A percentile compares a stretch with the other conserved stretches of the same genome.
Conservation (phyloP, 208 protist genomes). For the Trypanosoma mega region DNA sequence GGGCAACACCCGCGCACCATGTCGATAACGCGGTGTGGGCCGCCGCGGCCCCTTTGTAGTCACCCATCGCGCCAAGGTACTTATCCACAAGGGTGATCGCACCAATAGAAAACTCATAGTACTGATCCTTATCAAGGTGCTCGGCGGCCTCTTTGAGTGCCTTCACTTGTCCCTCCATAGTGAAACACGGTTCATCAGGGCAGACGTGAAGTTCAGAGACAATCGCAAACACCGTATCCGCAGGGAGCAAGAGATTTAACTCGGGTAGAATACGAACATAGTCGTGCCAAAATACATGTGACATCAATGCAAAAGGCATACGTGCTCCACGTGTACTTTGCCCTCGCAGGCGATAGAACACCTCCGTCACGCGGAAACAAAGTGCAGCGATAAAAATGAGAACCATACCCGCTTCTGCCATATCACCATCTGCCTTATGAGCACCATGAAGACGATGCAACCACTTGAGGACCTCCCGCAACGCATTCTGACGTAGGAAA, state of each 20-base stretch:
- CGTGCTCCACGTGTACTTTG: constrained; percentile 59
- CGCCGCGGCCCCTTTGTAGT: constrained; percentile 58
- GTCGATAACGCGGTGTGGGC: constrained; percentile 69
- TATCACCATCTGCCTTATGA: constrained; percentile 72
- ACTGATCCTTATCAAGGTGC: constrained; percentile 75
- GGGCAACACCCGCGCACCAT: constrained; percentile 66
- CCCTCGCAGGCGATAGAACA: constrained; percentile 82
- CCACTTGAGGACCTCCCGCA: constrained; percentile 83
- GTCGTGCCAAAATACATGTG: constrained; percentile 90
- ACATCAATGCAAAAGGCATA: constrained; percentile 70
- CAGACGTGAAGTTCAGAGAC: constrained; percentile 76
- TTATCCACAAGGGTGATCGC: constrained; percentile 64
- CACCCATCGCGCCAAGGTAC: constrained; percentile 49
- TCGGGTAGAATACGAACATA: constrained; percentile 87
- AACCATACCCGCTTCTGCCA: constrained; percentile 82
- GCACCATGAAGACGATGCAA: constrained; percentile 79
- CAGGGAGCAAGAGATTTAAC: constrained; percentile 56
- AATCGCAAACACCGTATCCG: constrained; percentile 72
- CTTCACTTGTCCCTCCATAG: constrained; percentile 81
- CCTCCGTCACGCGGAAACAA: constrained; percentile 85
- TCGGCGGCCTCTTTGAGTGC: constrained; percentile 78
- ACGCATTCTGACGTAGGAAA: constrained; percentile 75
- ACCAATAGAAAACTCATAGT: constrained; percentile 76
- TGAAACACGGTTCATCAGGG: constrained; percentile 80
- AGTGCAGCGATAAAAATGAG: constrained; percentile 82